A percentile compares a stretch with the other conserved stretches of the same genome.
Evolutionary conservation across 2,329 filamentous ascomycete genomes (phyloP).

Genomic region (Cladophialophora exuberans): DNA sequence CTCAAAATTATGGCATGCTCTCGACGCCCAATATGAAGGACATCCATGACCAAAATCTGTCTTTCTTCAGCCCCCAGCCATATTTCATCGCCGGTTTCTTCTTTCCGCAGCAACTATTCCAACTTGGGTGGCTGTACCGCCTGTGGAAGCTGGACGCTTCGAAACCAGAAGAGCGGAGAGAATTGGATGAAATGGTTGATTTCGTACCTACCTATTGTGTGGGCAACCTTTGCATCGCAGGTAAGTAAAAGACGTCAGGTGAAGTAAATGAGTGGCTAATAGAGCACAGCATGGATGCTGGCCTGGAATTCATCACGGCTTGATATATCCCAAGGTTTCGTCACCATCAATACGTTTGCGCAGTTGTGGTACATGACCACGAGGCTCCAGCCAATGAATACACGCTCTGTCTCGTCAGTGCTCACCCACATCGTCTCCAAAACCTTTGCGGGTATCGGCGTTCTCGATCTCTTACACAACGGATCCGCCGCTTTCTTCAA

Average conservation of each 20-base stretch:
- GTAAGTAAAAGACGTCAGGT: conserved; percentile 40
- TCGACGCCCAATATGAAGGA: conserved; percentile 62
- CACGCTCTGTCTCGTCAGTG: conserved; percentile 52
- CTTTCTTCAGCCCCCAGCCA: conserved; percentile 62
- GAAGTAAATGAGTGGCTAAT: not conserved
- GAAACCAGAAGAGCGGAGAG: conserved; percentile 43
- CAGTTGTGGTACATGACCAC: conserved; percentile 60
- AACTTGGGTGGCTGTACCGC: conserved; percentile 61
- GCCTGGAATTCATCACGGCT: conserved; percentile 62
- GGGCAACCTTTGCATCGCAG: conserved; percentile 63
- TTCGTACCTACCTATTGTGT: conserved; percentile 60
- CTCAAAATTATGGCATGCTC: conserved; percentile 63
- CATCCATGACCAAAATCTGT: conserved; percentile 60
- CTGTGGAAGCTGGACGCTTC: conserved; percentile 53
- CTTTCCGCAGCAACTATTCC: conserved; percentile 63
- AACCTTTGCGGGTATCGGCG: conserved; percentile 63
- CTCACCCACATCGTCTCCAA: conserved; percentile 63
- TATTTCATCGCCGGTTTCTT: conserved; percentile 65
- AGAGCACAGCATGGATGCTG: conserved; percentile 56
- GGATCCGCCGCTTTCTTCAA: conserved; percentile 60
- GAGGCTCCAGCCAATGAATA: conserved; percentile 55
- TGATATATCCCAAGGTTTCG: conserved; percentile 58
- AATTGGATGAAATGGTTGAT: conserved; percentile 55
- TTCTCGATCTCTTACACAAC: conserved; percentile 64
- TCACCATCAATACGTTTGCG: conserved; percentile 58